Evolutionary conservation across 306 rosid species (phyloP), one percentile per base, ranked within the genome.

Genomic region (Acacia confusa): DNA sequence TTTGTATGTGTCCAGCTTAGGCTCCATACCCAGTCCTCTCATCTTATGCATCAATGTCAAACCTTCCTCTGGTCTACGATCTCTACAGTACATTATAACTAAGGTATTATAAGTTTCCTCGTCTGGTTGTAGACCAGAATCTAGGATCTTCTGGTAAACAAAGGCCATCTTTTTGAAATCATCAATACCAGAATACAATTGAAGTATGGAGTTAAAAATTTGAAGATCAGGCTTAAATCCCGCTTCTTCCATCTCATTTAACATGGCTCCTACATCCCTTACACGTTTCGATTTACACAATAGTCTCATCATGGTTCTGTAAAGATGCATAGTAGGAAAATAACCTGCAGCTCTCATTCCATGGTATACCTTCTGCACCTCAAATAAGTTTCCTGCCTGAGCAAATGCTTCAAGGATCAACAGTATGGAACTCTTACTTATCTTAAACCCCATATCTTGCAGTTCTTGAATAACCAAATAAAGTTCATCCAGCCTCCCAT

Each of bases 341-440:
- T 89, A 91, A 86, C 99, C 99, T 6, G 97, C 94, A 79, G 97
- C 97, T 84, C 88, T 95, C 97, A 95, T 95, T 84, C 99, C 99
- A 45, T 90, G 88, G 83, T 95, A 95, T 82, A 95, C 87, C 83
- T 95, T 95, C 91, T 86, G 91, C 78, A 89, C 97, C 88, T 93
- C 99, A 86, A 95, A 91, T 83, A 95, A 79, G 81, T 92, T 87
- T 64, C 97, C 97, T 53, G 88, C 94, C 77, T 79, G 84, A 81
- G 97, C 90, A 87, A 90, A 95, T 68, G 99, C 94, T 86, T 93
- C 97, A 68, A 95, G 95, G 90, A 88, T 89, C 90, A 95, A 86
- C 75, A 95, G 86, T 86, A 91, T 87, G 47, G 99, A 95, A 81
- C 94, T 93, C 86, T 91, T 91, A 85, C 97, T 95, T 61, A 95